Evolutionary conservation across 768 basidiomycete species (phyloP).

Genomic region (Auricularia auricula-judae): DNA sequence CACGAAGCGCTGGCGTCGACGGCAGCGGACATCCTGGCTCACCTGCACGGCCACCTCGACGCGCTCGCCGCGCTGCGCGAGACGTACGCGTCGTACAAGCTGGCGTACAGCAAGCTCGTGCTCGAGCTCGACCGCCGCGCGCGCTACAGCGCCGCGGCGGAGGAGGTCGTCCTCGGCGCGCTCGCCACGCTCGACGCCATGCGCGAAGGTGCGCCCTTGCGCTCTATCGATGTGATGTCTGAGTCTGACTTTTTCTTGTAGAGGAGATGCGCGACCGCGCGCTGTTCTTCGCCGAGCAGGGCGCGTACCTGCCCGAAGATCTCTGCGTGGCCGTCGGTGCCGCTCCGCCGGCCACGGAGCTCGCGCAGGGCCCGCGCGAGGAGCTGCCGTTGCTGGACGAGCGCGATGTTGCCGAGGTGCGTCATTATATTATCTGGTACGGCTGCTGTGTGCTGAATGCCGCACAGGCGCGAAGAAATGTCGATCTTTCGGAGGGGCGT

Average conservation of each 20-base stretch:
- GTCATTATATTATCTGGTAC: conserved; percentile 6
- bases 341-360: conserved; percentile 61
- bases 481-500: conserved; percentile 7
- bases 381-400: conserved; percentile 48
- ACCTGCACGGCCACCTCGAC: conserved; percentile 49
- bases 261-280: conserved; percentile 58
- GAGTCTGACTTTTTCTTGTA: conserved; percentile 16
- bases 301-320: conserved; percentile 64
- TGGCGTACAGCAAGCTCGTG: conserved; percentile 62
- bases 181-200: conserved; percentile 49
- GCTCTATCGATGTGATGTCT: neutral
- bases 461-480: conserved; percentile 21
- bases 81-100: conserved; percentile 57
- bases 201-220: conserved; percentile 42
- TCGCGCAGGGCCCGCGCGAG: conserved; percentile 46
- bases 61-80: conserved; percentile 55
- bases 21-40: conserved; percentile 19
- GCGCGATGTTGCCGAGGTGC: conserved; percentile 48
- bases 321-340: conserved; percentile 70
- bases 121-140: conserved; percentile 61
- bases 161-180: conserved; percentile 57
- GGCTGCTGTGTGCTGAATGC: neutral
- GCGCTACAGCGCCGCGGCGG: conserved; percentile 54
- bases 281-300: conserved; percentile 64
- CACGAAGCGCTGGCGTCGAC: conserved; percentile 61